These are phyloP conservation scores for Rosa multiflora DNA, from an alignment of 306 rosid species.

Conservation along the genomic window DNA sequence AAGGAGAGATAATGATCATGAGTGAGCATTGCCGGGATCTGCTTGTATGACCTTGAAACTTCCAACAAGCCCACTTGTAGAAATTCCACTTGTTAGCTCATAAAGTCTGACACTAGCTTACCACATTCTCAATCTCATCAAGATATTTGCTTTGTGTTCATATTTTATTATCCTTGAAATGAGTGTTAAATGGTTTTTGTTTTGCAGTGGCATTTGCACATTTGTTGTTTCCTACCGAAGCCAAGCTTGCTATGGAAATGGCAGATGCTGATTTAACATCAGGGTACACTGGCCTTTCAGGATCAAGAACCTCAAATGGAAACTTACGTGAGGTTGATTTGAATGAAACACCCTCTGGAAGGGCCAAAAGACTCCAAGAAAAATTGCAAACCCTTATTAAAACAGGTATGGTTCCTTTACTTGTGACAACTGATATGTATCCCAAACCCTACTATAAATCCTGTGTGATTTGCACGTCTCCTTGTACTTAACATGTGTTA, in stretches of 20 bases:
- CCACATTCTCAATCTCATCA: neutral
- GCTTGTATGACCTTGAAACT: neutral
- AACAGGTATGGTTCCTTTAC: slow-evolving; percentile 59
- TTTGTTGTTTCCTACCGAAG: slow-evolving; percentile 77
- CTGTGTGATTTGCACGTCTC: neutral
- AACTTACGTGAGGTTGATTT: slow-evolving; percentile 67
- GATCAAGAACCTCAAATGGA: slow-evolving; percentile 49
- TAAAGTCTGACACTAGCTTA: neutral
- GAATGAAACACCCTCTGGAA: slow-evolving; percentile 68
- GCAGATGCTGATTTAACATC: slow-evolving; percentile 61
- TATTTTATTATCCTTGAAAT: neutral
- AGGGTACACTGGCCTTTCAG: slow-evolving; percentile 21
- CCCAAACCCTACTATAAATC: neutral
- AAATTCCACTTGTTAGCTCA: neutral
- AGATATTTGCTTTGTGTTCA: neutral
- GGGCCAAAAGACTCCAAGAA: slow-evolving; percentile 59
- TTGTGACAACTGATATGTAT: neutral
- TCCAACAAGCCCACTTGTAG: neutral
- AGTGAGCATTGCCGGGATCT: neutral
- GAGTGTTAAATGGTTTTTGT: slow-evolving; percentile 12
- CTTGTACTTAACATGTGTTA: neutral
- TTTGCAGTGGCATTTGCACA: slow-evolving; percentile 80
- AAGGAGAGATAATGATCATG: neutral
- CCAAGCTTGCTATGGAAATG: slow-evolving; percentile 73
- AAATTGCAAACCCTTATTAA: slow-evolving; percentile 61